phyloP scores from a whole-genome alignment of 768 basidiomycete species.

The Gymnopilus junonius region DNA sequence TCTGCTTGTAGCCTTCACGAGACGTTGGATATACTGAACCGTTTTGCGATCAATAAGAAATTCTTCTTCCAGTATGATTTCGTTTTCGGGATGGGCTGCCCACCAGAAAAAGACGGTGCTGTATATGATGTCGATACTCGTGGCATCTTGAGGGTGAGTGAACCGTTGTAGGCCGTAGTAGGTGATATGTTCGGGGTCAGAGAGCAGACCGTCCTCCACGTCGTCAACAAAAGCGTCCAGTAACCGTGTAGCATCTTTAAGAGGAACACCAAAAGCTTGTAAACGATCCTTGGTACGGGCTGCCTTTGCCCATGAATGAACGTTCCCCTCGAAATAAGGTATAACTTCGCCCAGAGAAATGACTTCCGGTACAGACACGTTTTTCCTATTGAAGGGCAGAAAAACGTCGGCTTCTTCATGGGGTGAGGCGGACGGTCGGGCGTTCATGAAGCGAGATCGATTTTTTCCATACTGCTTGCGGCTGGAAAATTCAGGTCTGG shows the following conservation, averaged over 20 bases:
- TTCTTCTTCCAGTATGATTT: conserved; percentile 1
- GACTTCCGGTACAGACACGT: conserved; percentile 1
- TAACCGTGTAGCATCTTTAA: conserved; percentile 39
- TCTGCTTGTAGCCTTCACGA: conserved; percentile 42
- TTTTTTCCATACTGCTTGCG: neutral
- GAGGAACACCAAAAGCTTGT: conserved; percentile 51
- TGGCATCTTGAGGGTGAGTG: conserved; percentile 30
- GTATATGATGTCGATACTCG: conserved; percentile 48
- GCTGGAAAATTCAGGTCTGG: neutral
- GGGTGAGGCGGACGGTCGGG: neutral
- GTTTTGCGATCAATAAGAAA: conserved; percentile 33
- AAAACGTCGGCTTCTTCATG: neutral
- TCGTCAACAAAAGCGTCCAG: conserved; percentile 45
- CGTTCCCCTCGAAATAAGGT: conserved; percentile 40
- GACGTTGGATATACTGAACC: conserved; percentile 40
- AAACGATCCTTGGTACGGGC: conserved; percentile 43
- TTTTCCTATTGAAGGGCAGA: neutral
- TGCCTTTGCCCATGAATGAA: conserved; percentile 41
- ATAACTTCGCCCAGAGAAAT: conserved; percentile 11
- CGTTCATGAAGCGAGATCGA: neutral
- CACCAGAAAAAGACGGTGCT: conserved; percentile 61
- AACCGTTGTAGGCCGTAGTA: conserved; percentile 51
- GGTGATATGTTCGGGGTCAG: conserved; percentile 28
- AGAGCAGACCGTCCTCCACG: conserved; percentile 40
- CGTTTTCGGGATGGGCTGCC: conserved; percentile 30